A percentile compares a stretch with the other conserved stretches of the same genome.
Conservation (phyloP, 2,329 filamentous ascomycete species). For the Cladosporium halotolerans region DNA sequence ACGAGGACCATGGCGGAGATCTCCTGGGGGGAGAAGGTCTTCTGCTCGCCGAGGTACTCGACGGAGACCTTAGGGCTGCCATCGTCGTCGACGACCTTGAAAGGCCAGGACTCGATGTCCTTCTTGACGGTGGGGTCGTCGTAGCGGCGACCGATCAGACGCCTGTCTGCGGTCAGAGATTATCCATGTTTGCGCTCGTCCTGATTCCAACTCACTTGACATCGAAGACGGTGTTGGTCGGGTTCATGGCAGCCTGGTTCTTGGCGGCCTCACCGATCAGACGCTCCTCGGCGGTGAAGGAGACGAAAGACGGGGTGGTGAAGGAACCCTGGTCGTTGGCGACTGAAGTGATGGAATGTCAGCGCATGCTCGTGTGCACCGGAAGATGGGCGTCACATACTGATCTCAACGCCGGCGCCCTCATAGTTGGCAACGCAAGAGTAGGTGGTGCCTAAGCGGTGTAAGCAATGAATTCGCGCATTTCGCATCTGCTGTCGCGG, state of each 20-base stretch:
- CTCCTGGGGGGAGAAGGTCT: slow-evolving; percentile 96
- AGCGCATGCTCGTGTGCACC: slow-evolving; percentile 7
- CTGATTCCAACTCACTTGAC: slow-evolving; percentile 56
- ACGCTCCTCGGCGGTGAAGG: slow-evolving; percentile 97
- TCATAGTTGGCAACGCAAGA: slow-evolving; percentile 99
- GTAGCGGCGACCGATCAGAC: slow-evolving; percentile 92
- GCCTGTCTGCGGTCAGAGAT: slow-evolving; percentile 52
- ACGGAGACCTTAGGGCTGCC: slow-evolving; percentile 91
- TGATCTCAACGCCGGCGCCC: slow-evolving; percentile 99
- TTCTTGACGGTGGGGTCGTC: slow-evolving; percentile 97
- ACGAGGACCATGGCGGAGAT: slow-evolving; percentile 97
- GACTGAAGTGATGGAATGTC: slow-evolving; percentile 37
- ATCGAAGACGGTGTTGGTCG: slow-evolving; percentile 95
- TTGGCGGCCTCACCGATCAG: slow-evolving; percentile 99
- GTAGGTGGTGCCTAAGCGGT: slow-evolving; percentile 83
- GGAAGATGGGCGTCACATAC: slow-evolving; percentile 43
- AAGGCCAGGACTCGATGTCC: slow-evolving; percentile 97
- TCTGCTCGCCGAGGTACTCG: slow-evolving; percentile 88
- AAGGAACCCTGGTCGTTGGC: slow-evolving; percentile 99
- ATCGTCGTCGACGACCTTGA: slow-evolving; percentile 90
- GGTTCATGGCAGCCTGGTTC: slow-evolving; percentile 99
- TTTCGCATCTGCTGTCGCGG: not conserved
- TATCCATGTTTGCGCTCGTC: slow-evolving; percentile 5
- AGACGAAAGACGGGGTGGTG: slow-evolving; percentile 98
- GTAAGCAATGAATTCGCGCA: slow-evolving; percentile 19